Conservation (phyloP, 257 asterid species). For the Anisodus acutangulus region DNA sequence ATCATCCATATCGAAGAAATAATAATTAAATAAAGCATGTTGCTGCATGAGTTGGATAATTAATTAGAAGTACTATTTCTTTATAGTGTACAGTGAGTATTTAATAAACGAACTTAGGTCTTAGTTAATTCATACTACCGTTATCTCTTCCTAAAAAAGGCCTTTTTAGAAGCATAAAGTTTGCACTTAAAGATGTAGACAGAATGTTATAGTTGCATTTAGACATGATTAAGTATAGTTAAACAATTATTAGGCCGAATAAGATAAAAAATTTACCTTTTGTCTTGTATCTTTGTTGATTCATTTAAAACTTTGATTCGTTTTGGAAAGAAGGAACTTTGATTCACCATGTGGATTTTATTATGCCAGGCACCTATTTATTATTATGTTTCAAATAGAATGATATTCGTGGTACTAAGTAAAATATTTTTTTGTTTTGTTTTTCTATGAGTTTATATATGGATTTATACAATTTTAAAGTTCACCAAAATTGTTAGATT, state of each 20-base stretch:
- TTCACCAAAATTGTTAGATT: not conserved
- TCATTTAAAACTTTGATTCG: not conserved
- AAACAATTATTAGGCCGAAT: not conserved
- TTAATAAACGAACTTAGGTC: slow-evolving; percentile 43
- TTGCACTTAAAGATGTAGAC: slow-evolving; percentile 18
- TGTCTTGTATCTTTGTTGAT: not conserved
- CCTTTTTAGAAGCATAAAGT: slow-evolving; percentile 40
- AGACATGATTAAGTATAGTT: too few relatives aligned
- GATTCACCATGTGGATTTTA: not conserved
- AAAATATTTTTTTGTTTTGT: too few relatives aligned
- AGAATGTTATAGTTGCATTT: too few relatives aligned
- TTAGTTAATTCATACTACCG: slow-evolving; percentile 35
- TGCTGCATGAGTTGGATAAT: not conserved
- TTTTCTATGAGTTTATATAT: too few relatives aligned
- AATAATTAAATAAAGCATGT: not conserved
- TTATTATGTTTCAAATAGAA: too few relatives aligned
- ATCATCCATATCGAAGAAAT: not conserved
- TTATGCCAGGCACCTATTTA: too few relatives aligned
- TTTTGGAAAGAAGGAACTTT: too few relatives aligned
- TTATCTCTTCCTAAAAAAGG: slow-evolving; percentile 44
- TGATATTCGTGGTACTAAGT: too few relatives aligned
- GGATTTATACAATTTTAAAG: too few relatives aligned
- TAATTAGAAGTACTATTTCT: not conserved
- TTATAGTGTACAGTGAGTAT: slow-evolving; percentile 23
- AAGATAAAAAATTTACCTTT: not conserved